Conservation (phyloP, 495 filamentous ascomycete genomes). For the Lepidopterella palustris region DNA sequence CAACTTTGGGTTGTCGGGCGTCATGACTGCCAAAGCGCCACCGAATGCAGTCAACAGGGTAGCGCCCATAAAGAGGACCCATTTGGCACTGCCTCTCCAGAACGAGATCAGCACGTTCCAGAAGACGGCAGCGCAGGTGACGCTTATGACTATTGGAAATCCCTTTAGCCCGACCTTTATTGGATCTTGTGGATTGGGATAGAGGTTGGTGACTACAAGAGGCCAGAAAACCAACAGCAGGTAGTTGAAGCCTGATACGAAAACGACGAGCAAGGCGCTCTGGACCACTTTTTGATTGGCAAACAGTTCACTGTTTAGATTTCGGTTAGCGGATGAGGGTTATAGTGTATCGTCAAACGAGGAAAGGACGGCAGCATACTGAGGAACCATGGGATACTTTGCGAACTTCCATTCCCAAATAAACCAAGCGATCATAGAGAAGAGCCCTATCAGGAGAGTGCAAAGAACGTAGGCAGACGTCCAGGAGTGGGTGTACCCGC, state of each 20-base stretch:
- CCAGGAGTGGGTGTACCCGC: slow-evolving; percentile 67
- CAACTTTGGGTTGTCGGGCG: slow-evolving; percentile 27
- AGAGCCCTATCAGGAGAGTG: slow-evolving; percentile 65
- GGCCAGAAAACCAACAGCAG: slow-evolving; percentile 31
- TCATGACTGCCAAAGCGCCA: slow-evolving; percentile 22
- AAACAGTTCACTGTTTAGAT: slow-evolving; percentile 53
- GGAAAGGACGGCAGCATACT: too few relatives aligned
- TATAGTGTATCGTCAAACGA: too few relatives aligned
- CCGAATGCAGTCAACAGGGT: slow-evolving; percentile 23
- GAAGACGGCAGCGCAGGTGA: slow-evolving; percentile 22
- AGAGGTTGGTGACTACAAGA: slow-evolving; percentile 20
- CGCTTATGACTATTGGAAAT: slow-evolving; percentile 21
- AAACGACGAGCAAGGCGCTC: slow-evolving; percentile 26
- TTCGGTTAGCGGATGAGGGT: too few relatives aligned
- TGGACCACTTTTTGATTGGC: slow-evolving; percentile 26
- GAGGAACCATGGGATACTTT: slow-evolving; percentile 68
- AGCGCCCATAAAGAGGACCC: slow-evolving; percentile 24
- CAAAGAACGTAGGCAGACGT: slow-evolving; percentile 64
- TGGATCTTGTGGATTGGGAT: slow-evolving; percentile 26
- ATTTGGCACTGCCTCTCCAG: slow-evolving; percentile 11
- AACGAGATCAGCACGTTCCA: slow-evolving; percentile 26
- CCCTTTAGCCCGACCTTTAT: slow-evolving; percentile 32
- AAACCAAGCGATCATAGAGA: slow-evolving; percentile 54
- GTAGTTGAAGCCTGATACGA: slow-evolving; percentile 32
- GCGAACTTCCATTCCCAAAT: slow-evolving; percentile 66